Percentiles rank a stretch among this genome's conserved stretches.
These are phyloP conservation scores for Paracoccidioides brasiliensis DNA, from an alignment of 2,329 filamentous ascomycete species.

Conservation along the genomic window DNA sequence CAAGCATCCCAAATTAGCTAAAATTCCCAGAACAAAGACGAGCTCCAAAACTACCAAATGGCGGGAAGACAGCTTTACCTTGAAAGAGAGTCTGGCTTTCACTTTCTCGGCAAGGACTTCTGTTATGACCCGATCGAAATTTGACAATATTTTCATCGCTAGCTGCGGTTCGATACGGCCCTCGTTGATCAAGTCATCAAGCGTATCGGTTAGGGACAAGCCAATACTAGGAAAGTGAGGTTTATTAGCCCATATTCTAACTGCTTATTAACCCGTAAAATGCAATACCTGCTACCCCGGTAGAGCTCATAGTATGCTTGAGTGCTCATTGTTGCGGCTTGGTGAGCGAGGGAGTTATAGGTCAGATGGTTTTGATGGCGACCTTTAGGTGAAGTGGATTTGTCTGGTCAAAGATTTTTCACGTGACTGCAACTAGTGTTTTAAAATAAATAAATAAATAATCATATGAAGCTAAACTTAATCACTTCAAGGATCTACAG, in stretches of 20 bases:
- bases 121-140: constrained; percentile 88
- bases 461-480: background rate
- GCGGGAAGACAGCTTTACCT: constrained; percentile 46
- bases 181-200: constrained; percentile 90
- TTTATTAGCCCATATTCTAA: constrained; percentile 10
- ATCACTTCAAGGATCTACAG: too few relatives aligned
- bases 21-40: background rate
- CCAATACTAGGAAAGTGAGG: constrained; percentile 56
- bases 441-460: background rate
- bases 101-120: constrained; percentile 87
- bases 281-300: constrained; percentile 80
- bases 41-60: background rate
- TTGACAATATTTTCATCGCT: constrained; percentile 93
- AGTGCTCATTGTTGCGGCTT: constrained; percentile 32
- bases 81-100: constrained; percentile 82
- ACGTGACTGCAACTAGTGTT: background rate
- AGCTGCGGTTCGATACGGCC: constrained; percentile 94
- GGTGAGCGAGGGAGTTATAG: constrained; percentile 2
- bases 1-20: constrained; percentile 11
- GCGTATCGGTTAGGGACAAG: constrained; percentile 82
- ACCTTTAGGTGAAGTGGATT: background rate
- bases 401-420: background rate
- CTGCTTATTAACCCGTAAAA: constrained; percentile 2
- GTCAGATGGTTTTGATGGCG: background rate
- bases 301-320: constrained; percentile 82